These are phyloP conservation scores for Bauhinia variegata DNA, from an alignment of 306 rosid species.

Conservation along the genomic window DNA sequence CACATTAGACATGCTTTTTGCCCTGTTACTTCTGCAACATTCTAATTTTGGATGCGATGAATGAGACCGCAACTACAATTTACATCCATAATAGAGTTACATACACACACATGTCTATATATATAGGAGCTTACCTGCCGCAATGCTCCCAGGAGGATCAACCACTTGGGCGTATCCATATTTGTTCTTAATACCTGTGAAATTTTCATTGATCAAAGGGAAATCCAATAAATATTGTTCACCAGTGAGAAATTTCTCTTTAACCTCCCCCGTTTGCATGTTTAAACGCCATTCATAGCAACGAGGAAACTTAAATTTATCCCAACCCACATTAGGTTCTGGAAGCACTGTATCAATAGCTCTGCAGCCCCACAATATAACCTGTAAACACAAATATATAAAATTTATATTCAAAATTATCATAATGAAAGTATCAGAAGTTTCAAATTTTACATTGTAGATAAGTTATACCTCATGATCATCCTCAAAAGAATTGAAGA, in stretches of 20 bases:
- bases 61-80: too few relatives aligned
- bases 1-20: too few relatives aligned
- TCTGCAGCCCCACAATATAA: constrained; percentile 57
- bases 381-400: constrained; percentile 42
- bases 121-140: constrained; percentile 17
- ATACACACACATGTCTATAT: too few relatives aligned
- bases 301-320: constrained; percentile 38
- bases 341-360: constrained; percentile 51
- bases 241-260: constrained; percentile 40
- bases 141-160: constrained; percentile 35
- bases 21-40: too few relatives aligned
- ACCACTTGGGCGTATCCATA: constrained; percentile 53
- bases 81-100: too few relatives aligned
- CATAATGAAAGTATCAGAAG: too few relatives aligned
- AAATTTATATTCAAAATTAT: too few relatives aligned
- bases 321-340: constrained; percentile 32
- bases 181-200: constrained; percentile 40
- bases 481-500: constrained; percentile 55
- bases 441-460: neutral
- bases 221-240: constrained; percentile 47
- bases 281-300: constrained; percentile 59
- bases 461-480: constrained; percentile 47
- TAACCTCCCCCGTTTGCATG: constrained; percentile 40
- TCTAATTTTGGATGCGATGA: too few relatives aligned
- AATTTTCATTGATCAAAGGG: constrained; percentile 42